Evolutionary conservation across 2,329 filamentous ascomycete genomes (phyloP).

Genomic region (Podosphaera xanthii): DNA sequence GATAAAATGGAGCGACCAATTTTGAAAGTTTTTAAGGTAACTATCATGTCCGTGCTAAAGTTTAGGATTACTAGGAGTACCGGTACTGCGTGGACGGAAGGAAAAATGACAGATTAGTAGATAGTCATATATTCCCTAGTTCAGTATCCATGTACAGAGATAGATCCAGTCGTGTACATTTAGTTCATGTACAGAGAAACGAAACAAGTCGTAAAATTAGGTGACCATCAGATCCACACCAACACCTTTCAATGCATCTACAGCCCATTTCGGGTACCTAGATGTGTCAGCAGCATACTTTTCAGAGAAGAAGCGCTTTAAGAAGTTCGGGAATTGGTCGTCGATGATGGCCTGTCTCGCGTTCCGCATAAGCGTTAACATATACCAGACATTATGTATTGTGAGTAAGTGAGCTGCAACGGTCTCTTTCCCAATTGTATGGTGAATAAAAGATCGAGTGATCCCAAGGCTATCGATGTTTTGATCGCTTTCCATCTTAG

Average conservation of each 20-base stretch:
- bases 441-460: slow-evolving; percentile 74
- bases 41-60: too few relatives aligned
- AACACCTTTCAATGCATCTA: slow-evolving; percentile 56
- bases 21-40: too few relatives aligned
- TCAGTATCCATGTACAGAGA: too few relatives aligned
- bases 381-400: slow-evolving; percentile 89
- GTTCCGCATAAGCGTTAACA: slow-evolving; percentile 60
- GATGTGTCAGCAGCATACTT: slow-evolving; percentile 40
- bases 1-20: too few relatives aligned
- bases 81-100: too few relatives aligned
- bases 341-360: slow-evolving; percentile 58
- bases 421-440: slow-evolving; percentile 84
- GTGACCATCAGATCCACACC: slow-evolving; percentile 43
- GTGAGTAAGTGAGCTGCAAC: slow-evolving; percentile 67
- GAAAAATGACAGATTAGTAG: too few relatives aligned
- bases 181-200: too few relatives aligned
- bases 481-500: slow-evolving; percentile 12
- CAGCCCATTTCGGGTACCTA: slow-evolving; percentile 63
- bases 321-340: slow-evolving; percentile 56
- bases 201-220: too few relatives aligned
- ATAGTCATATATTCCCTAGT: too few relatives aligned
- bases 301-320: slow-evolving; percentile 54
- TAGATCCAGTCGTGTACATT: too few relatives aligned
- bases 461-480: slow-evolving; percentile 45
- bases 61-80: too few relatives aligned